Evolutionary conservation across 169 alveolate genomes (phyloP), one percentile per base, ranked within the genome.

Genomic region (Plasmodium ovale): DNA sequence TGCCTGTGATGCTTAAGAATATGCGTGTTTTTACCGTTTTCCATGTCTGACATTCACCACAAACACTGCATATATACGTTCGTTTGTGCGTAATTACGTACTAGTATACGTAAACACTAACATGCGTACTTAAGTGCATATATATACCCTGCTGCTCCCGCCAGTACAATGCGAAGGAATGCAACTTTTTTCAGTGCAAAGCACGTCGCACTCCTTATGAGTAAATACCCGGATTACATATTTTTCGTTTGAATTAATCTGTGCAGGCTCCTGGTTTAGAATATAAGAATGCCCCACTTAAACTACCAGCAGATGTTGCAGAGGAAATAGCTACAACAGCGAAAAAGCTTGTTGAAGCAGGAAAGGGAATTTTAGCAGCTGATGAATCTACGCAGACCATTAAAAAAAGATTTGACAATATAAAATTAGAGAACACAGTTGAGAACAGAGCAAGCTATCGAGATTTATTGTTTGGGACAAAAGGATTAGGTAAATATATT

Each of bases 361-460:
- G 99, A 69, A 97, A 97, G 94, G 99, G 99, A 42, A 96, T 99
- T 77, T 94, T 99, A 47, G 99, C 99, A 23, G 99, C 99, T 29
- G 99, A 99, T 90, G 99, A 99, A 95, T 97, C 99, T 33, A 97
- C 99, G 31, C 99, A 99, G 72, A 98, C 99, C 25, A 98, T 98
- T 62, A 98, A 98, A 92, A 98, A 98, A 94, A 95, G 99, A 60
- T 98, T 98, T 92, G 98, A 94, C 60, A 89, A 92, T 68, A 97
- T 97, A 9, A 95, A 96, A 25, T 95, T 98, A 39, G 99, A 98
- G 91, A 99, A 98, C 94, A 98, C 97, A 10, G 98, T 97, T 79
- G 98, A 94, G 77, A 96, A 98, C 93, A 96, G 99, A 89, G 97
- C 99, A 49, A 97, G 97, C 39, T 99, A 98, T 94, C 95, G 99